Evolutionary conservation across 345 rosid genomes (phyloP), one percentile per base, ranked within the genome.

Genomic region (Mallotus nudiflorus): DNA sequence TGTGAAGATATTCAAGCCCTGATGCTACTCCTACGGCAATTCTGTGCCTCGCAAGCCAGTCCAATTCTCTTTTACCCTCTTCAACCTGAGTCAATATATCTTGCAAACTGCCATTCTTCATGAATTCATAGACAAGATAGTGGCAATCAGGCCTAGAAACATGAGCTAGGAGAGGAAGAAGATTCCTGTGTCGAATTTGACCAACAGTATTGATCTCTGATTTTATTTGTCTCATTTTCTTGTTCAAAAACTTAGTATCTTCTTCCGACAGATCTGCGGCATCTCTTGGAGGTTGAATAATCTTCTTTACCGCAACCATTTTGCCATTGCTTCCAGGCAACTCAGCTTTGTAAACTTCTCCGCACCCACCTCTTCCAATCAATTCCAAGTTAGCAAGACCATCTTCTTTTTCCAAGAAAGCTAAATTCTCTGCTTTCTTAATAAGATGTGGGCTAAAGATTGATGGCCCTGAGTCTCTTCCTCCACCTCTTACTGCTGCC

Each of bases 31-130:
- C 97, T 12, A 82, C 0, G 0, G 98, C 97, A 44, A 94, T 82
- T 78, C 42, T 86, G 77, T 88, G 91, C 73, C 98, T 77, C 2
- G 85, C 66, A 2, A 77, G 69, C 98, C 97, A 91, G 76, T 84
- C 90, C 63, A 94, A 72, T 62, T 89, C 90, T 46, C 54, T 42
- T 1, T 18, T 75, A 46, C 97, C 97, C 29, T 50, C 66, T 0
- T 84, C 18, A 14, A 87, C 96, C 0, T 79, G 78, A 1, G 40
- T 54, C 31, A 93, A 57, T 25, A 76, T 25, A 63, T 91, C 96
- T 65, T 89, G 96, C 66, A 94, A 75, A 64, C 96, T 91, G 37
- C 98, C 98, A n/a, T 94, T 89, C 81, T 89, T 89, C 97, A 94
- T 91, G 86, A 52, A 89, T 69, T 91, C 96, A 35, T 94, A 89